Conservation (phyloP, 2,329 filamentous ascomycete species). For the Fusarium multiceps region DNA sequence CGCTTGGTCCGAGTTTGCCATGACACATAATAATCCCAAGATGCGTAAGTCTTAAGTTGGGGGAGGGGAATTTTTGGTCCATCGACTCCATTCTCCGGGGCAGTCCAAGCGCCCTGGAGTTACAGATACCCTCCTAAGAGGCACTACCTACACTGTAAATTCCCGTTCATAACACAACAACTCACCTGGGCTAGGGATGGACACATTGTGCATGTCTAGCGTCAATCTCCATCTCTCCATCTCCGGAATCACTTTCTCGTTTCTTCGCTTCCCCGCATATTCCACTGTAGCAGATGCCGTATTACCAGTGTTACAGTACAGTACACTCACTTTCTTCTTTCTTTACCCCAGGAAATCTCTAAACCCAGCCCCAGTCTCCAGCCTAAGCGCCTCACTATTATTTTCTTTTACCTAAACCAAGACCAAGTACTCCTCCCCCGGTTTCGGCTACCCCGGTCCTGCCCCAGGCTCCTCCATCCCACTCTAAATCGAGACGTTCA, state of each 20-base stretch:
- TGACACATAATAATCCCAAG: conserved; percentile 27
- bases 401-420: background rate
- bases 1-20: conserved; percentile 2
- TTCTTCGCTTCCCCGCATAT: conserved; percentile 20
- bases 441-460: conserved; percentile 29
- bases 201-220: conserved; percentile 38
- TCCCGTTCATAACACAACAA: background rate
- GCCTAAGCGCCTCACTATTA: background rate
- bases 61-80: background rate
- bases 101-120: background rate
- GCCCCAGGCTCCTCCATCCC: too few species aligned
- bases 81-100: background rate
- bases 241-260: background rate
- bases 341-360: conserved; percentile 25
- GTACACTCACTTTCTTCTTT: background rate
- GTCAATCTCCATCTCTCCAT: conserved; percentile 6
- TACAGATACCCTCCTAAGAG: background rate
- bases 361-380: background rate
- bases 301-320: background rate
- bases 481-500: conserved; percentile 23
- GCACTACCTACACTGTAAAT: background rate
- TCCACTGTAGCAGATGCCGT: background rate
- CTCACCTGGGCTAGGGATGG: conserved; percentile 29
- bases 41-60: background rate
- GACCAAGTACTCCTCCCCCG: conserved; percentile 6